These are phyloP conservation scores for Acacia acuminata DNA, from an alignment of 306 rosid genomes.

Conservation along the genomic window DNA sequence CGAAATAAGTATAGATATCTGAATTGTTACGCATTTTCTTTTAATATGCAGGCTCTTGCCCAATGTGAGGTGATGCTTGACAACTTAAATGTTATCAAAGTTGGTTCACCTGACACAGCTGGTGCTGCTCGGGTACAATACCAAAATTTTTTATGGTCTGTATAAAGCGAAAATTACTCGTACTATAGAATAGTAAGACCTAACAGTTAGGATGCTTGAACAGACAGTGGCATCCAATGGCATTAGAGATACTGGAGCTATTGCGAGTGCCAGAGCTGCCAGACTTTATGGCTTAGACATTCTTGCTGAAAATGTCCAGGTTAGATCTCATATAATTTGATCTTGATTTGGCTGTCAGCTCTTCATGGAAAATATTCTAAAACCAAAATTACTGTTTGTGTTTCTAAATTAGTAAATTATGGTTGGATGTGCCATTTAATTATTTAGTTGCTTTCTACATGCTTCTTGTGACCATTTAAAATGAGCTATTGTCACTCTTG, in stretches of 20 bases:
- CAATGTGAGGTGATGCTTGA: conserved; percentile 59
- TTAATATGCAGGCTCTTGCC: conserved; percentile 59
- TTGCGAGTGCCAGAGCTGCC: conserved; percentile 79
- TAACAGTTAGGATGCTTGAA: conserved; percentile 31
- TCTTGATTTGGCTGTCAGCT: background rate
- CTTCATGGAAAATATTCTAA: conserved; percentile 25
- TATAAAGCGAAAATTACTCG: background rate
- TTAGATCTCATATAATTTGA: conserved; percentile 25
- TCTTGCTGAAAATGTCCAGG: conserved; percentile 61
- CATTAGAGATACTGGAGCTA: conserved; percentile 53
- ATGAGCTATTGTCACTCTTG: background rate
- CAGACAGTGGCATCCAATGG: conserved; percentile 58
- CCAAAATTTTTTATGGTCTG: conserved; percentile 12
- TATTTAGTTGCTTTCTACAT: conserved; percentile 10
- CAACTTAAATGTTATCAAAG: conserved; percentile 46
- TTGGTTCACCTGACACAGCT: conserved; percentile 57
- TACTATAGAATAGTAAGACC: background rate
- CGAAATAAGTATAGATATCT: background rate
- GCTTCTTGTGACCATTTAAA: background rate
- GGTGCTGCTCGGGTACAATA: conserved; percentile 69
- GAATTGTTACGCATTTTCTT: conserved; percentile 5
- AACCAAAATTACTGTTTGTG: background rate
- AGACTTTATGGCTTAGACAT: conserved; percentile 62
- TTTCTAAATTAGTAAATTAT: background rate
- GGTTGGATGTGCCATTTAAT: conserved; percentile 16